Base-by-base conservation (phyloP, 495 filamentous ascomycete genomes). In the Amniculicola lignicola region DNA sequence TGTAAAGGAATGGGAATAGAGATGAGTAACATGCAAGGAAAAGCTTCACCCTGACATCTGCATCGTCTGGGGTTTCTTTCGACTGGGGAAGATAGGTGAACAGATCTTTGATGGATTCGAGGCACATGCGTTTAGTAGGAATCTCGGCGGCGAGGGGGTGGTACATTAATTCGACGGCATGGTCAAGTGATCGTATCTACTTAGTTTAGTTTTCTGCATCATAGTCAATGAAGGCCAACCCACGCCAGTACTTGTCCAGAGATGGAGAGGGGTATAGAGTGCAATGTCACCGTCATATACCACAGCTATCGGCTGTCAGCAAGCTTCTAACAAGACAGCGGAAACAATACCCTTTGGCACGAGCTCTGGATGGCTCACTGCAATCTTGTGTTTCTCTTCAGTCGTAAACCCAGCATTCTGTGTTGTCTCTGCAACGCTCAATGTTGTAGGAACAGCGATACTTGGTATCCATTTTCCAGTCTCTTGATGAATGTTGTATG, bases 381-480 rank as follows among this genome's bases (percentile, higher is more conserved):
- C 59, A 38, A 62, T 57, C 50, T 67, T 67, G 19, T 45, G 40
- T 27, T 41, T 24, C 33, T 64, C 51, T 19, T 56, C 54, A 1
- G 57, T 64, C 7, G 61, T 67, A 27, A 65, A 67, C 1, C 61
- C 64, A 31, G 61, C 64, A 40, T 58, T 57, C 24, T 59, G 51
- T 11, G 64, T 67, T 18, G 62, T 65, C 29, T 67, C 64, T 16
- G 64, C 64, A 5, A 63, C 64, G 44, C 57, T 61, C 23, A 67
- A 43, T 1, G 64, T 67, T 2, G 64, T 67, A 9, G 64, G 64
- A 5, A 67, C 63, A 14, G 64, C 45, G 25, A 67, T 67, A 46
- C 63, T 63, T 28, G 51, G 54, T 15, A 67, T 48, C 53, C 57
- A 62, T 27, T 61, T 61, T 4, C 57, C 57, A 16, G 51, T 61